phyloP scores from a whole-genome alignment of 75 land plant genomes.

The Gnetum montanum region DNA sequence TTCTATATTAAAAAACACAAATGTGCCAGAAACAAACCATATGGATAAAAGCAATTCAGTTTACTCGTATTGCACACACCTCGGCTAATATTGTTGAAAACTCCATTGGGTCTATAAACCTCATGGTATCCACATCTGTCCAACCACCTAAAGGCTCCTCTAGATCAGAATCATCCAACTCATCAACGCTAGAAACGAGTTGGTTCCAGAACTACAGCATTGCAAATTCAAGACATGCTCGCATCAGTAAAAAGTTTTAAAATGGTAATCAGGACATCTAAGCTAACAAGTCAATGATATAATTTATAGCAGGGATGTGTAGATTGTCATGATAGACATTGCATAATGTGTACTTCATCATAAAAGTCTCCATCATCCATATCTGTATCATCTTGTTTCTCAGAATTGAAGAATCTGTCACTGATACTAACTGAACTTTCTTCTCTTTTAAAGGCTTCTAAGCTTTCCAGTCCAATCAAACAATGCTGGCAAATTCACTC shows the following conservation, averaged over 20 bases:
- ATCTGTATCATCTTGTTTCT: constrained; percentile 44
- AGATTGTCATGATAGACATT: no score
- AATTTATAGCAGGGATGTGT: no score
- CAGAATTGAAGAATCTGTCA: constrained; percentile 36
- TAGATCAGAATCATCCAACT: constrained; percentile 14
- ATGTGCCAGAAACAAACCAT: no score
- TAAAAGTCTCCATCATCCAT: constrained; percentile 45
- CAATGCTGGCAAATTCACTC: constrained; percentile 48
- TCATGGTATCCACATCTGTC: constrained; percentile 77
- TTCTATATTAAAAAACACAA: no score
- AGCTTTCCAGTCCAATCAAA: constrained; percentile 59
- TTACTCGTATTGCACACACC: no score
- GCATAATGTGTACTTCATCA: constrained; percentile 10
- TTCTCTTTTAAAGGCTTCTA: constrained; percentile 35
- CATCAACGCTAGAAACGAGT: no score
- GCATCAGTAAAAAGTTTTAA: no score
- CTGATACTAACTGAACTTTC: constrained; percentile 25
- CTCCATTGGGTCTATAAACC: constrained; percentile 66
- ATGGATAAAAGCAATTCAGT: no score
- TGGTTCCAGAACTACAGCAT: no score
- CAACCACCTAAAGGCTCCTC: constrained; percentile 56
- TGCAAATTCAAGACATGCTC: no score
- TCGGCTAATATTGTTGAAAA: constrained; percentile 71
- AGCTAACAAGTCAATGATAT: no score
- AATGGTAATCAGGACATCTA: no score